phyloP scores from a whole-genome alignment of 495 filamentous ascomycete species.

The Glarea lozoyensis region DNA sequence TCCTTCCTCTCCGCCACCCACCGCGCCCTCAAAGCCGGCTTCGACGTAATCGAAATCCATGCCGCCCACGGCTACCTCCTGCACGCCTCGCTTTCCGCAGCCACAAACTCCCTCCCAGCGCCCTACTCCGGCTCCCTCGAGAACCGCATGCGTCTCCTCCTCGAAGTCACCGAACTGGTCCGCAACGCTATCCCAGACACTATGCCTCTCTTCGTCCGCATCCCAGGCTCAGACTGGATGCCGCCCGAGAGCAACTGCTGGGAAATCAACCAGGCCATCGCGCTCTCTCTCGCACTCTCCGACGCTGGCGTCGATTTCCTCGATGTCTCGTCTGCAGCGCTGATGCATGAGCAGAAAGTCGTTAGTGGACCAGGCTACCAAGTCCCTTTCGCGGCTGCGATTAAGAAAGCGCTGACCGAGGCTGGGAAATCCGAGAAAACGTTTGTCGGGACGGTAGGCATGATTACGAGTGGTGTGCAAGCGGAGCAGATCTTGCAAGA shows the following conservation, averaged over 20 bases:
- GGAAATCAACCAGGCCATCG: conserved; percentile 29
- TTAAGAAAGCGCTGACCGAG: conserved; percentile 44
- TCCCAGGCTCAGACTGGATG: conserved; percentile 41
- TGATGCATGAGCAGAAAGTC: conserved; percentile 48
- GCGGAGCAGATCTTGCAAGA: conserved; percentile 47
- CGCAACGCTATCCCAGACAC: conserved; percentile 40
- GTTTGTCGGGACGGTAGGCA: conserved; percentile 50
- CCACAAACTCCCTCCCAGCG: conserved; percentile 50
- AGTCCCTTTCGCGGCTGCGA: conserved; percentile 28
- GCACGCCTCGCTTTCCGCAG: conserved; percentile 41
- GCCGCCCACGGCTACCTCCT: conserved; percentile 43
- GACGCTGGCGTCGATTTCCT: conserved; percentile 52
- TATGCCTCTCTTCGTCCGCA: conserved; percentile 58
- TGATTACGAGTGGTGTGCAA: conserved; percentile 45
- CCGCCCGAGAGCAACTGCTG: background rate
- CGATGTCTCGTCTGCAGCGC: conserved; percentile 55
- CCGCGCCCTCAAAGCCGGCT: conserved; percentile 45
- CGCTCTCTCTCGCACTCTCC: conserved; percentile 31
- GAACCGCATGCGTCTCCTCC: conserved; percentile 47
- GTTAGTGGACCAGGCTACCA: conserved; percentile 53
- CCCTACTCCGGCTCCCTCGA: conserved; percentile 52
- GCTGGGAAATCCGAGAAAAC: conserved; percentile 48
- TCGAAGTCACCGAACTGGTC: conserved; percentile 46
- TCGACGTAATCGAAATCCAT: conserved; percentile 42
- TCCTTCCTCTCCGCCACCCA: conserved; percentile 43